phyloP scores from a whole-genome alignment of 768 basidiomycete genomes.

The Xerocomellus intermedius region DNA sequence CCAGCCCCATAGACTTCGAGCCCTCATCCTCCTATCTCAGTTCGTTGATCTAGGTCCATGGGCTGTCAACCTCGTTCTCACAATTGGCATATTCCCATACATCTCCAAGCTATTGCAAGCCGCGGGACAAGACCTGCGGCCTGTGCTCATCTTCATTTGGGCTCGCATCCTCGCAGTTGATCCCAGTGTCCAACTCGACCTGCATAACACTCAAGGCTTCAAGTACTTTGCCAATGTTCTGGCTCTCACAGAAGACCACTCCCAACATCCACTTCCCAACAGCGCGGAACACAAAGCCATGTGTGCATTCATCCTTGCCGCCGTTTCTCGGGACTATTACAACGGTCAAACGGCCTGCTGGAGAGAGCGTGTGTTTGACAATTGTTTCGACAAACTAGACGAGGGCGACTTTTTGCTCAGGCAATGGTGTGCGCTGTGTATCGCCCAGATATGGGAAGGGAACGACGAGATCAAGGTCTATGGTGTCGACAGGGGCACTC shows the following conservation, averaged over 20 bases:
- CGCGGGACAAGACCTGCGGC: slow-evolving; percentile 91
- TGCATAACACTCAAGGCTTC: slow-evolving; percentile 78
- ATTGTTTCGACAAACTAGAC: slow-evolving; percentile 79
- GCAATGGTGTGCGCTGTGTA: slow-evolving; percentile 93
- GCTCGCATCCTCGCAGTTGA: slow-evolving; percentile 97
- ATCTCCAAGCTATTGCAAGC: slow-evolving; percentile 96
- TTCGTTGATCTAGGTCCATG: slow-evolving; percentile 98
- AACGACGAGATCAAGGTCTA: slow-evolving; percentile 88
- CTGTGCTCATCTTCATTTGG: slow-evolving; percentile 99
- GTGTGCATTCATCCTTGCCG: slow-evolving; percentile 94
- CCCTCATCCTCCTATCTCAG: slow-evolving; percentile 92
- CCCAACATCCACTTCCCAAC: slow-evolving; percentile 71
- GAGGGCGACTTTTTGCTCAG: slow-evolving; percentile 90
- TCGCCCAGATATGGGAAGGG: slow-evolving; percentile 92
- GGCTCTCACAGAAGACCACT: slow-evolving; percentile 59
- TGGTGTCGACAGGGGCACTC: slow-evolving; percentile 75
- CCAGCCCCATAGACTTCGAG: slow-evolving; percentile 92
- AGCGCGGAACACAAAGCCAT: slow-evolving; percentile 95
- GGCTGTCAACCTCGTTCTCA: slow-evolving; percentile 95
- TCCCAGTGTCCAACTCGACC: slow-evolving; percentile 84
- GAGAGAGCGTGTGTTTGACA: slow-evolving; percentile 78
- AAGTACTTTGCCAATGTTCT: slow-evolving; percentile 84
- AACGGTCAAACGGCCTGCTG: slow-evolving; percentile 85
- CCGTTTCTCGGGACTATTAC: slow-evolving; percentile 87
- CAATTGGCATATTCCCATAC: slow-evolving; percentile 98